phyloP scores from a whole-genome alignment of 2,329 filamentous ascomycete species.

The Cylindrodendrum hubeiense region DNA sequence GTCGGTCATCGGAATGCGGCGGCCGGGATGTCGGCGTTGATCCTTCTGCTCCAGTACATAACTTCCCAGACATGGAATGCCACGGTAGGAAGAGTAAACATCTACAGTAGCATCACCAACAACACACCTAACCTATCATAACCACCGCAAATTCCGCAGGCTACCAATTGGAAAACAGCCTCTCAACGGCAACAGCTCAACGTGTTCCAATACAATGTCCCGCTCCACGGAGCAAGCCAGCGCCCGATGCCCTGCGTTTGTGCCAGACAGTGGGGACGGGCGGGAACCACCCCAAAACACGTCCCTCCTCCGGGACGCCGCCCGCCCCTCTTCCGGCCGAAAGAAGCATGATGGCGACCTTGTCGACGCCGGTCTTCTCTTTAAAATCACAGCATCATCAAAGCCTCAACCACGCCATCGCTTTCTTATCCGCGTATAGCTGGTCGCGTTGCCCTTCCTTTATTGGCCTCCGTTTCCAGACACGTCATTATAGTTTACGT shows the following conservation, averaged over 20 bases:
- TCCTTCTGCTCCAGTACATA: background rate
- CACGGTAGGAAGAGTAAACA: background rate
- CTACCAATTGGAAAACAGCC: too few relatives aligned
- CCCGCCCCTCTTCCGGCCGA: constrained; percentile 3
- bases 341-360: constrained; percentile 13
- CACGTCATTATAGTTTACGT: constrained; percentile 19
- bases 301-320: background rate
- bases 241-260: background rate
- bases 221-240: background rate
- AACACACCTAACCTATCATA: background rate
- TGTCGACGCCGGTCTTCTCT: background rate
- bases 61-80: background rate
- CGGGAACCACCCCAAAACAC: background rate
- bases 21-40: background rate
- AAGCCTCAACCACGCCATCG: constrained; percentile 11
- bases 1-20: background rate
- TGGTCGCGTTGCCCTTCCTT: constrained; percentile 1
- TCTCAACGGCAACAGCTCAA: background rate
- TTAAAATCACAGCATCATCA: background rate
- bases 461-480: constrained; percentile 6
- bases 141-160: too few relatives aligned
- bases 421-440: constrained; percentile 12
- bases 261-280: constrained; percentile 1
- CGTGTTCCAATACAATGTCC: background rate
- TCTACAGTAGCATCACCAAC: background rate